A percentile compares a stretch with the other conserved stretches of the same genome.
Evolutionary conservation across 1,284 basidiomycete species (phyloP).

Genomic region (Agroathelia rolfsii): DNA sequence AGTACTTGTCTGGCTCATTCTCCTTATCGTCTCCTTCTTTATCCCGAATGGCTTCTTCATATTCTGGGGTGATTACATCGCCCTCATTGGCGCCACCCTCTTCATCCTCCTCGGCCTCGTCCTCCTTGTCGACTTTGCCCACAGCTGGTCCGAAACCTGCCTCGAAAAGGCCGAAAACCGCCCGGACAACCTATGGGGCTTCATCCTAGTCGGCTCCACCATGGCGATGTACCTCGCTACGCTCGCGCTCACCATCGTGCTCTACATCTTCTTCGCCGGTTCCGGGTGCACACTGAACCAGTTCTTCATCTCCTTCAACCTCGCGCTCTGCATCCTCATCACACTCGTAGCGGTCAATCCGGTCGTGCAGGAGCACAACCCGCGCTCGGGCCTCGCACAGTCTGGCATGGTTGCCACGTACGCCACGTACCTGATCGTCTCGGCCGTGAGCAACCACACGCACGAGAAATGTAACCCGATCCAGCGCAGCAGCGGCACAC

Average conservation of each 20-base stretch:
- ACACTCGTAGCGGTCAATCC: constrained; percentile 83
- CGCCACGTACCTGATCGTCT: constrained; percentile 92
- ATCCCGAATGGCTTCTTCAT: constrained; percentile 93
- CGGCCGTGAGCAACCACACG: constrained; percentile 88
- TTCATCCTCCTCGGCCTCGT: constrained; percentile 97
- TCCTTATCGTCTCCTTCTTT: constrained; percentile 79
- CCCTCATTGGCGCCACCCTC: constrained; percentile 83
- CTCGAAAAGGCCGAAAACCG: constrained; percentile 91
- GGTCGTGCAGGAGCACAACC: constrained; percentile 86
- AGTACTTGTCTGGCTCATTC: constrained; percentile 74
- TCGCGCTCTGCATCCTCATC: constrained; percentile 71
- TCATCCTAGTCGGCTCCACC: constrained; percentile 91
- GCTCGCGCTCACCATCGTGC: constrained; percentile 76
- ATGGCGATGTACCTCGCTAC: constrained; percentile 79
- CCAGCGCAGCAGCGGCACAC: constrained; percentile 53
- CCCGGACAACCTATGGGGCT: constrained; percentile 81
- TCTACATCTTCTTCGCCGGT: constrained; percentile 89
- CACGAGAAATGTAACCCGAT: constrained; percentile 88
- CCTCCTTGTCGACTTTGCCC: constrained; percentile 96
- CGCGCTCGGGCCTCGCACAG: constrained; percentile 91
- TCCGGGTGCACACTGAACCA: constrained; percentile 84
- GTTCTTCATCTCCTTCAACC: constrained; percentile 94
- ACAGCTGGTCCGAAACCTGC: constrained; percentile 96
- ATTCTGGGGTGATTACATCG: constrained; percentile 91
- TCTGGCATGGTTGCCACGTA: constrained; percentile 95